A percentile compares a stretch with the other conserved stretches of the same genome.
Evolutionary conservation across 345 rosid genomes (phyloP).

Genomic region (Pseudoturritis turrita): DNA sequence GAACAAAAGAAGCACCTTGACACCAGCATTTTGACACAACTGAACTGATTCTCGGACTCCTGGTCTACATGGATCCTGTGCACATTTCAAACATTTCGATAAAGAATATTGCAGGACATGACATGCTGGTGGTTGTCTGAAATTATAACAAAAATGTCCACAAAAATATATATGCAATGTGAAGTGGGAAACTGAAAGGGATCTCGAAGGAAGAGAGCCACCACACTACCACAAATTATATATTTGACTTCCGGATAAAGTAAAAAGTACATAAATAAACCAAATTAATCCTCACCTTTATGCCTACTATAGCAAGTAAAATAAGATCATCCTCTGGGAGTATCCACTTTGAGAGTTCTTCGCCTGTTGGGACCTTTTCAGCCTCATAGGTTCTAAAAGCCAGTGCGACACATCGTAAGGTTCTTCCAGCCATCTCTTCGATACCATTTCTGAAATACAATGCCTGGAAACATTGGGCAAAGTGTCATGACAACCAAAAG

Average conservation of each 20-base stretch:
- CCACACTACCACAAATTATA: neutral
- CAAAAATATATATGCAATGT: neutral
- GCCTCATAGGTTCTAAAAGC: conserved; percentile 64
- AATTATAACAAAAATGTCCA: neutral
- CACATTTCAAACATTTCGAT: neutral
- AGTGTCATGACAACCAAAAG: neutral
- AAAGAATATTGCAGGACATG: neutral
- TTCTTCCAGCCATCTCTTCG: conserved; percentile 75
- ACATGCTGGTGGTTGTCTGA: conserved; percentile 1
- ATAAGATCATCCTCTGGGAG: conserved; percentile 89
- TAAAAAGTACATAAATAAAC: neutral
- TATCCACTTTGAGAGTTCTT: conserved; percentile 56
- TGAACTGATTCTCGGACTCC: conserved; percentile 71
- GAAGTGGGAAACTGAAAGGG: neutral
- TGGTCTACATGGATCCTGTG: conserved; percentile 94
- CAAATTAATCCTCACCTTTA: conserved; percentile 53
- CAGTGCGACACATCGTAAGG: conserved; percentile 90
- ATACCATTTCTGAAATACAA: conserved; percentile 51
- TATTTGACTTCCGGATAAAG: neutral
- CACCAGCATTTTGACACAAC: conserved; percentile 82
- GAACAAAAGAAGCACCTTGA: conserved; percentile 54
- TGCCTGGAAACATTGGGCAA: conserved; percentile 34
- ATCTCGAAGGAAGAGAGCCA: neutral
- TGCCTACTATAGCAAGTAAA: conserved; percentile 82
- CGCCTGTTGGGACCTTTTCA: conserved; percentile 68